Conservation (phyloP, 192 early-diverging fungal genomes). For the Coemansia sp. region DNA sequence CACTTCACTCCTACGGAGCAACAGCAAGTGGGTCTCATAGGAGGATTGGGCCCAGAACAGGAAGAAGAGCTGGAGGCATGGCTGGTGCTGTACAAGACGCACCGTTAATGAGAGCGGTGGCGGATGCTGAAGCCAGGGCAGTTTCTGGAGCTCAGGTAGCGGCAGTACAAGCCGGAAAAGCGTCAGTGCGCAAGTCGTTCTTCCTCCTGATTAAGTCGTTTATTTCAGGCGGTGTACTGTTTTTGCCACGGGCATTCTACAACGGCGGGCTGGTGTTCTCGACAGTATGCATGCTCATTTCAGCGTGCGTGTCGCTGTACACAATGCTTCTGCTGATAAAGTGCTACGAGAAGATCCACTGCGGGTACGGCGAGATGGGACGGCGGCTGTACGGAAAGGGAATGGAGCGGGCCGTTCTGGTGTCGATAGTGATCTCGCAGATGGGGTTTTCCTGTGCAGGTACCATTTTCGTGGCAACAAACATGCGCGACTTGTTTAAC, state of each 20-base stretch:
- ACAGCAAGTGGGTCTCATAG: neutral
- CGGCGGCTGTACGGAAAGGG: conserved; percentile 59
- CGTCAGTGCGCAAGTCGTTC: conserved; percentile 67
- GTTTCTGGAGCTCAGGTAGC: neutral
- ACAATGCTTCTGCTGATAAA: conserved; percentile 66
- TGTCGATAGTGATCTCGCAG: conserved; percentile 72
- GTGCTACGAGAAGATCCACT: conserved; percentile 57
- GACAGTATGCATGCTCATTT: conserved; percentile 42
- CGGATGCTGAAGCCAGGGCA: neutral
- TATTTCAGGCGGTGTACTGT: conserved; percentile 72
- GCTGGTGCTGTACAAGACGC: neutral
- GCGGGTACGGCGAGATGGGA: conserved; percentile 67
- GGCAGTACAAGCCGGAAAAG: conserved; percentile 21
- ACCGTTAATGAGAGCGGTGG: neutral
- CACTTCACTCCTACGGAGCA: neutral
- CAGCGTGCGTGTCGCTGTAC: conserved; percentile 60
- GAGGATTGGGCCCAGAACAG: neutral
- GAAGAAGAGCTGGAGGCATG: neutral
- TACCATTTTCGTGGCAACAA: conserved; percentile 87
- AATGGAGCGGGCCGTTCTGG: conserved; percentile 60
- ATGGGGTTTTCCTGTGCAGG: conserved; percentile 85
- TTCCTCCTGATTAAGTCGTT: conserved; percentile 79
- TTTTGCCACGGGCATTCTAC: conserved; percentile 70
- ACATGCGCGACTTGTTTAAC: conserved; percentile 68
- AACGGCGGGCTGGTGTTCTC: conserved; percentile 74